Evolutionary conservation across 306 rosid genomes (phyloP), one percentile per base, ranked within the genome.

Genomic region (Rubus idaeus): DNA sequence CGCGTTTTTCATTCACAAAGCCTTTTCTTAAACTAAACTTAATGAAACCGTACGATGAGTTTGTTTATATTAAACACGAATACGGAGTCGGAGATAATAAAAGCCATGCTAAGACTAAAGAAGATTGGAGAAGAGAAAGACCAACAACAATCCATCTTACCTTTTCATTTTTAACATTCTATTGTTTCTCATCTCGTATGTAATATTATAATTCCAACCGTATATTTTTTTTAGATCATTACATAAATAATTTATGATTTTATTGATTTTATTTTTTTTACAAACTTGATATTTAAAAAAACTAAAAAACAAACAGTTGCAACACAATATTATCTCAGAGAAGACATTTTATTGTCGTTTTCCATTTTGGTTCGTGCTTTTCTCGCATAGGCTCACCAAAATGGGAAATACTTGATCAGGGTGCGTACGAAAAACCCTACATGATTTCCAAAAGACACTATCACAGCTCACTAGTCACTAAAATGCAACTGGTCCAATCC

Each of bases 371-470:
- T 18, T 30, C 44, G n/a, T 58, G 23, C 21, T 46, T 56, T 50
- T 40, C 7, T 60, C 17, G 6, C 18, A 35, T 71, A 8, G 7
- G 26, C 51, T 44, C 50, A 6, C 73, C 69, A 41, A 44, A 49
- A 64, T 44, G 5, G 23, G 51, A 67, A 44, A 26, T 26, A 72
- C 81, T 69, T 69, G 10, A 44, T 45, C 13, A 6, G 41, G 53
- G 41, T n/a, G 51, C 39, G 13, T 66, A 66, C 52, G 51, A 14
- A 75, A 75, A 76, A 26, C 30, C 56, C 74, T 50, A 21, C 30
- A 5, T 17, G 8, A 23, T 46, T 68, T 50, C 58, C 41, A 70
- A 50, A 70, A 17, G 75, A 37, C 75, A 51, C 46, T 2, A 51
- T 13, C 47, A 73, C 70, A 65, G 49, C 49, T 40, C 47, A 64